Base-by-base conservation (phyloP, 306 rosid genomes). In the Lathyrus sativus region DNA sequence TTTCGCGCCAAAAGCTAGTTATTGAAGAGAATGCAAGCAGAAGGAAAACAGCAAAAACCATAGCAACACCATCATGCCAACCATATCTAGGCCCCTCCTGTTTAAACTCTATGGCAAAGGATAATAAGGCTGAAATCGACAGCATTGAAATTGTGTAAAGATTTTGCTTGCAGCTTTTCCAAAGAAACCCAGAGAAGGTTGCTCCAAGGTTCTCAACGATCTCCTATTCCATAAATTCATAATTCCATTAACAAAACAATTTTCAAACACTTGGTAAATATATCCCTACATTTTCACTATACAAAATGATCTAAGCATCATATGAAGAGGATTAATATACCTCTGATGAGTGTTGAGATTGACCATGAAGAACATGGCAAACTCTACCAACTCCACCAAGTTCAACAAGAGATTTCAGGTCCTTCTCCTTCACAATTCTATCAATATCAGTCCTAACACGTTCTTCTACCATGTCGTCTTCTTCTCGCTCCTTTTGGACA, bases 41-140 rank as follows among this genome's bases (percentile, higher is more conserved):
- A 37, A 88, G 1, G 26, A 80, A 2, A 14, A 78, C 43, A 2
- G 87, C 50, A 41, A 75, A 7, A 18, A 88, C 55, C 17, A 83
- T 72, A 11, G 81, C 87, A 64, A 71, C 72, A 14, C 83, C 82
- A 11, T 87, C 96, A 7, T 75, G 88, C 96, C 93, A 88, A 9
- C 91, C 86, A 70, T 71, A 8, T 73, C 63, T 68, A 10, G 66
- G 56, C 33, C 97, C 96, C 71, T 79, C 81, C 71, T 73, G 48
- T 63, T 24, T 67, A 11, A 79, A 70, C 44, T 46, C 91, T n/a
- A 49, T 79, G 41, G 81, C 62, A 0, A 91, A 85, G 43, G 80
- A 58, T 15, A 87, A 67, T 6, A 9, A 71, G 2, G 91, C 85
- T 18, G 93, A 61, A 19, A 65, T n/a, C 18, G 83, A 2, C 9